These are phyloP conservation scores for Talaromyces sp. DNA, from an alignment of 2,329 filamentous ascomycete genomes.

Conservation along the genomic window DNA sequence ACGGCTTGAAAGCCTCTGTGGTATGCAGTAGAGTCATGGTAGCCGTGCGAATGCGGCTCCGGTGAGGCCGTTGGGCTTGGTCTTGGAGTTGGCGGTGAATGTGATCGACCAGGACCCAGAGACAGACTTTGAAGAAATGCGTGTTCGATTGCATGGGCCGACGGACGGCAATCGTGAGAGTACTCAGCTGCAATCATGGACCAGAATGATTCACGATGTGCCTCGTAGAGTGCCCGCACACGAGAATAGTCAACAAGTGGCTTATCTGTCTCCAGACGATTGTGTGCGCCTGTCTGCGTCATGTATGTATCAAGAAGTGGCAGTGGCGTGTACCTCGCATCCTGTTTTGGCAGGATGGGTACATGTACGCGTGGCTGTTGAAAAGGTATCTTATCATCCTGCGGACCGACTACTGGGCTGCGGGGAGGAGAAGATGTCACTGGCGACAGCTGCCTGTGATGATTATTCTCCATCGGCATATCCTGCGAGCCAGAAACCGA, in stretches of 20 bases:
- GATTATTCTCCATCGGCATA: conserved; percentile 19
- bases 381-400: conserved; percentile 8
- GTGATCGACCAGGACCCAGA: conserved; percentile 1
- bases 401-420: conserved; percentile 18
- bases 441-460: conserved; percentile 43
- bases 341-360: conserved; percentile 27
- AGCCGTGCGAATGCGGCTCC: conserved; percentile 9
- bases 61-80: conserved; percentile 15
- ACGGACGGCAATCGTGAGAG: conserved; percentile 15
- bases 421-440: conserved; percentile 32
- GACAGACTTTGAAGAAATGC: conserved; percentile 16
- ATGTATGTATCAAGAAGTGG: background rate
- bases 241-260: conserved; percentile 55
- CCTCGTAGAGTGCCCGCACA: conserved; percentile 64
- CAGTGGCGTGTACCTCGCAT: conserved; percentile 33
- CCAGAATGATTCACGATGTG: conserved; percentile 70
- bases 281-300: conserved; percentile 26
- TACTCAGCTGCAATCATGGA: conserved; percentile 66
- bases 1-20: conserved; percentile 15
- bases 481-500: conserved; percentile 29
- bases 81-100: conserved; percentile 19
- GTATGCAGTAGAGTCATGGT: background rate
- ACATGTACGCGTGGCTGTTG: conserved; percentile 21
- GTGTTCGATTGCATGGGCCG: conserved; percentile 18
- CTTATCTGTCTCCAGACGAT: conserved; percentile 28